Conservation (phyloP, 306 rosid species). For the Sechiopsis laciniata region DNA sequence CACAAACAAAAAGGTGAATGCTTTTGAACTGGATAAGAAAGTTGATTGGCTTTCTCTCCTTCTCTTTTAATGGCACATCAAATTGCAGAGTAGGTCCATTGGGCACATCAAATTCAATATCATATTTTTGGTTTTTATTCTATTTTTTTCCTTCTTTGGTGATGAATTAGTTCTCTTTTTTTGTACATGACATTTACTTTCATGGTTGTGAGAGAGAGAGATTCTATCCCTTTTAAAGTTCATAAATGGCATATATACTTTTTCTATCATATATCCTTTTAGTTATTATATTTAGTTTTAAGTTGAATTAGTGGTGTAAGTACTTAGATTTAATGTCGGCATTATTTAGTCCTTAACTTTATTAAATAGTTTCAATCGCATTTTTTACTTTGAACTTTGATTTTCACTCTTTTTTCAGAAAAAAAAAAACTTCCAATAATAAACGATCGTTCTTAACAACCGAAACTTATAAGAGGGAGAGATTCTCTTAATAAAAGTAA, state of each 20-base stretch:
- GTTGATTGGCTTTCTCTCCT: slow-evolving; percentile 14
- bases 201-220: not conserved
- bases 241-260: slow-evolving; percentile 2
- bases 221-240: not conserved
- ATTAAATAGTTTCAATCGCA: not conserved
- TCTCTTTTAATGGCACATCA: slow-evolving; percentile 10
- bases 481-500: no score
- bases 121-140: not conserved
- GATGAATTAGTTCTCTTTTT: not conserved
- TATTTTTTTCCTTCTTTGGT: not conserved
- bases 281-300: not conserved
- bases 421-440: no score
- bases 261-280: not conserved
- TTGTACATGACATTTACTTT: slow-evolving; percentile 3
- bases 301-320: not conserved
- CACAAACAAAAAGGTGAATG: not conserved
- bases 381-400: not conserved
- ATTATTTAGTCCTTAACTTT: not conserved
- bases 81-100: slow-evolving; percentile 9
- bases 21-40: slow-evolving; percentile 18
- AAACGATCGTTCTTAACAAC: no score
- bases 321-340: not conserved
- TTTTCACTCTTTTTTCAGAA: no score
- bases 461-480: no score
- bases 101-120: not conserved